Evolutionary conservation across 768 basidiomycete genomes (phyloP), one percentile per base, ranked within the genome.

Genomic region (Suillus discolor): DNA sequence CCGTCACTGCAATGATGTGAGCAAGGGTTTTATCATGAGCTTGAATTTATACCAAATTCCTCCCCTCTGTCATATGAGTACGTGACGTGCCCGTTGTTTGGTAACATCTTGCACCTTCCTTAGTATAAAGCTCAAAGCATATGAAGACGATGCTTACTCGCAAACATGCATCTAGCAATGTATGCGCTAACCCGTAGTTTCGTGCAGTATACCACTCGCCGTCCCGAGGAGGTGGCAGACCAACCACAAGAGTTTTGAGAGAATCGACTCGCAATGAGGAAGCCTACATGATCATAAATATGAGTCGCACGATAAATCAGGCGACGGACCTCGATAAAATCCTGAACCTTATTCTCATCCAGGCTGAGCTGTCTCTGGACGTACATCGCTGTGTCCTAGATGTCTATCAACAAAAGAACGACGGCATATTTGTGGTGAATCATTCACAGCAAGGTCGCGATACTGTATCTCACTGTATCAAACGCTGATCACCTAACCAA

Each of bases 151-250:
- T 44, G 25, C 20, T 60, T 66, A 82, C 84, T 53, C 73, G 69
- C n/a, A 84, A 70, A 62, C 79, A 78, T 15, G 74, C 68, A 41
- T 71, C 72, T 0, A 80, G 72, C 8, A 84, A 66, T 6, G 79
- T 83, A 61, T 81, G 76, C 0, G 82, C 80, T 23, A 85, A 71
- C 11, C 79, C 79, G 65, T 80, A 84, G 66, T 80, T 84, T 62
- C 84, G 72, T 39, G 66, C 77, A 5, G 81, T 79, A 38, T 72
- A 31, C 75, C 77, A 75, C 7, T 66, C 72, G 28, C 75, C 75
- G 38, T 81, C 72, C 4, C 74, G 78, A 1, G 77, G 78, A 9
- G 77, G 75, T 31, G 83, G 83, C 16, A 85, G 68, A 28, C 83
- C 84, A 67, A 84, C 78, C 11, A 84, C 75, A 13, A 84, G 73